Base-by-base conservation (phyloP, 257 asterid species). In the Ehretia macrophylla region DNA sequence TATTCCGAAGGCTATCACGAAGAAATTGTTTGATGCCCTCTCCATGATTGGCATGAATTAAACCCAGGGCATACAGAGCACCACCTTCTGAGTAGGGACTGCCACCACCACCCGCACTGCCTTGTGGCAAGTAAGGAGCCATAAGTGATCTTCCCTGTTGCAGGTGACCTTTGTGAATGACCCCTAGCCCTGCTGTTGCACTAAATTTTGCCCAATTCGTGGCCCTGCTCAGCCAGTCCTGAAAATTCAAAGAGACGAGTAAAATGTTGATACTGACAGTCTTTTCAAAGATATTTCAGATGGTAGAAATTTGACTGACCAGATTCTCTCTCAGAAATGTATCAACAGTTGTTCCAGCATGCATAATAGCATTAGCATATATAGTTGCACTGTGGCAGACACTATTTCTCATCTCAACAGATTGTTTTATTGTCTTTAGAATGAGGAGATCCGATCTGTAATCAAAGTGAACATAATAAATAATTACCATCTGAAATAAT, bases 21-120 rank as follows among this genome's bases (percentile, higher is more conserved):
- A 93, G 95, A 75, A 93, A 93, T 59, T 81, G 91, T 56, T 89
- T 89, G 61, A 93, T 89, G 59, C 97, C 99, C 64, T 93, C 99
- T 48, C 97, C 99, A 53, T 93, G 99, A 71, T 93, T 93, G n/a
- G 96, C 95, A 75, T 93, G 99, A 69, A 93, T 87, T 63, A 93
- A 77, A 65, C 99, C 99, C 59, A 93, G 77, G 75, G 96, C 99
- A 73, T 89, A 93, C 27, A 89, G 68, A 42, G 97, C 97, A 59
- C 99, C 99, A 74, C 99, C 99, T 79, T 89, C 97, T 44, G 99
- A 85, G 68, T 85, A 93, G 51, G 99, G 99, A 75, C 99, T 87
- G 38, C 95, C 90, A 46, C 94, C 95, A 54, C 96, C 95, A 64
- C 92, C 97, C 64, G 82, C 89, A 42, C 97, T 96, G 66, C 95